Evolutionary conservation across 495 filamentous ascomycete genomes (phyloP).

Genomic region (Aspergillus heteromorphus): DNA sequence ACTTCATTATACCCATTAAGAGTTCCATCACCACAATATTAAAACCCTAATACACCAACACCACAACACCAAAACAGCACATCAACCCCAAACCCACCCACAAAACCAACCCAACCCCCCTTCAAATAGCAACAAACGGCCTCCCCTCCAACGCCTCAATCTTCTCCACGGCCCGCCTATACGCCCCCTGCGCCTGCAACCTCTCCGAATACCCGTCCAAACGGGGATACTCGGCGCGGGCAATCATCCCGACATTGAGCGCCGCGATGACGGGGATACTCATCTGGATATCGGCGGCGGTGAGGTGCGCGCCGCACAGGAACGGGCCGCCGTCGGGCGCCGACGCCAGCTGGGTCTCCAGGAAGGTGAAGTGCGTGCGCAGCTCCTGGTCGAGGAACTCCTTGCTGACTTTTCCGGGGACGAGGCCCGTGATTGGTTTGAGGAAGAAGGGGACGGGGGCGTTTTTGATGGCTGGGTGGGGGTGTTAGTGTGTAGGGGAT

Average conservation of each 20-base stretch:
- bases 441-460: constrained; percentile 74
- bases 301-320: constrained; percentile 64
- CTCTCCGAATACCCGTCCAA: constrained; percentile 57
- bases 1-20: too few species aligned
- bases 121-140: too few species aligned
- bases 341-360: constrained; percentile 63
- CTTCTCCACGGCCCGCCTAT: constrained; percentile 52
- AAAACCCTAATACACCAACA: too few species aligned
- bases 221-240: constrained; percentile 51
- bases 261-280: constrained; percentile 56
- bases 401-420: constrained; percentile 55
- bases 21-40: too few species aligned
- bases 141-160: constrained; percentile 55
- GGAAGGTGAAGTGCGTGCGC: constrained; percentile 57
- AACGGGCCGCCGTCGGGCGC: constrained; percentile 56
- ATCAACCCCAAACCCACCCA: too few species aligned
- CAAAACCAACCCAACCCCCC: too few species aligned
- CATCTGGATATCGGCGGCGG: constrained; percentile 72
- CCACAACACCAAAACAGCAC: too few species aligned
- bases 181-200: constrained; percentile 57
- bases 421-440: constrained; percentile 60
- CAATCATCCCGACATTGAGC: neutral
- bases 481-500: too few species aligned
- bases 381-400: constrained; percentile 59
- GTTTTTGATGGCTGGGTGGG: constrained; percentile 54